Conservation (phyloP, 495 filamentous ascomycete genomes). For the Trichoderma parareesei region DNA sequence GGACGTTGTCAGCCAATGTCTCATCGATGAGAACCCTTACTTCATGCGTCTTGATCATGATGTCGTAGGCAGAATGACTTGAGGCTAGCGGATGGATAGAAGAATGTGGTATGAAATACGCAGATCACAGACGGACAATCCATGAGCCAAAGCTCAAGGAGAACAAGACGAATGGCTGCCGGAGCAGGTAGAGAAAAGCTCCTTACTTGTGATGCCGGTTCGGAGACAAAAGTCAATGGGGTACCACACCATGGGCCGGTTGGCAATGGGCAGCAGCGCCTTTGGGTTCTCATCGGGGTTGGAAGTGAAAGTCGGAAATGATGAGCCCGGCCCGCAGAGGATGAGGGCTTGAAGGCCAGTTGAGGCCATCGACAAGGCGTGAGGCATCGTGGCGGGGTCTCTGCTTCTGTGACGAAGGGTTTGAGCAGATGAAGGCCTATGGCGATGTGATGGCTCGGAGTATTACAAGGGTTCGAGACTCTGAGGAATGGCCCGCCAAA, state of each 20-base stretch:
- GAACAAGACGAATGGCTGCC: neutral
- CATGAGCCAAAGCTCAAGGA: neutral
- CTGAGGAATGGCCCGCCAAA: neutral
- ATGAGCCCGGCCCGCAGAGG: constrained; percentile 83
- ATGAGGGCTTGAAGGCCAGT: constrained; percentile 90
- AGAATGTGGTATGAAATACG: no score
- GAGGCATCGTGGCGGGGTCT: constrained; percentile 46
- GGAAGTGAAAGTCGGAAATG: constrained; percentile 84
- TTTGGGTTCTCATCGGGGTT: constrained; percentile 86
- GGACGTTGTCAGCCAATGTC: neutral
- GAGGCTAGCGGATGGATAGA: no score
- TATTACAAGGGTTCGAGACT: neutral
- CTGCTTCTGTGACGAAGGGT: neutral
- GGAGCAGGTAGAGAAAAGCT: constrained; percentile 6
- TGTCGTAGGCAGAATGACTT: neutral
- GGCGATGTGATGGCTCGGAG: neutral
- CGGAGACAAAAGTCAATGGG: constrained; percentile 84
- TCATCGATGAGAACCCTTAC: neutral
- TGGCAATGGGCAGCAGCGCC: constrained; percentile 83
- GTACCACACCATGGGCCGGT: constrained; percentile 95
- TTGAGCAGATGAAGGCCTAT: neutral
- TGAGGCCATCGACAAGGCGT: constrained; percentile 58
- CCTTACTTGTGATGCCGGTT: constrained; percentile 69
- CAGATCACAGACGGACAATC: no score
- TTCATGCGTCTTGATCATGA: no score